Evolutionary conservation across 2,329 filamentous ascomycete species (phyloP).

Genomic region (Cladorrhinum sp.): DNA sequence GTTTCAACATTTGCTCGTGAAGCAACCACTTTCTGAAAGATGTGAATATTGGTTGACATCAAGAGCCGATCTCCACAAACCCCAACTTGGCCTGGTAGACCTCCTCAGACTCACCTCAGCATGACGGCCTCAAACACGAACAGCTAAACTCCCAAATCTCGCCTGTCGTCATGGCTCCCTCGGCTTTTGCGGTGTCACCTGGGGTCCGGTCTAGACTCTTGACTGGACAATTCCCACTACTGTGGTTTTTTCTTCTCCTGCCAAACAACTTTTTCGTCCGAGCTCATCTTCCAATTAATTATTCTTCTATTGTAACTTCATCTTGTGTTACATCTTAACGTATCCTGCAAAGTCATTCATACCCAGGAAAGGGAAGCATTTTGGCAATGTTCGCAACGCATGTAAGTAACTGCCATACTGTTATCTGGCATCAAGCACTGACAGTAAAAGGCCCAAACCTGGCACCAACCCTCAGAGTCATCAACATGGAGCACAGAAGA

Average conservation of each 20-base stretch:
- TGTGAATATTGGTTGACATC: neutral
- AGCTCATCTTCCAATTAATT: neutral
- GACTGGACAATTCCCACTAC: neutral
- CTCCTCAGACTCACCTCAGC: constrained; percentile 6
- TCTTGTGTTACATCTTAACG: neutral
- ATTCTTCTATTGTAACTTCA: neutral
- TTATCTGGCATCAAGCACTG: neutral
- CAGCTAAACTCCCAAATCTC: neutral
- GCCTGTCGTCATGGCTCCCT: neutral
- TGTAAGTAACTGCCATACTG: neutral
- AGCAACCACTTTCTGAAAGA: neutral
- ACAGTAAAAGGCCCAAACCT: constrained; percentile 11
- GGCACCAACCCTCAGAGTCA: constrained; percentile 6
- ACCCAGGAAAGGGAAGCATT: neutral
- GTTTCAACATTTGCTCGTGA: constrained; percentile 15
- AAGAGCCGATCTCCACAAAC: neutral
- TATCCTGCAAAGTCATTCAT: neutral
- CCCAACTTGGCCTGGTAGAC: neutral
- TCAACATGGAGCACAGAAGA: constrained; percentile 15
- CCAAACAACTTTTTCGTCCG: neutral
- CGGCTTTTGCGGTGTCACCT: neutral
- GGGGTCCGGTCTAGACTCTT: constrained; percentile 1
- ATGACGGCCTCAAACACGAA: constrained; percentile 14
- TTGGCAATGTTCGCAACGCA: neutral
- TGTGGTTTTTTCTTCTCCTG: neutral